These are phyloP conservation scores for Dendrobium chrysotoxum DNA, from an alignment of 106 monocot species.

Conservation along the genomic window DNA sequence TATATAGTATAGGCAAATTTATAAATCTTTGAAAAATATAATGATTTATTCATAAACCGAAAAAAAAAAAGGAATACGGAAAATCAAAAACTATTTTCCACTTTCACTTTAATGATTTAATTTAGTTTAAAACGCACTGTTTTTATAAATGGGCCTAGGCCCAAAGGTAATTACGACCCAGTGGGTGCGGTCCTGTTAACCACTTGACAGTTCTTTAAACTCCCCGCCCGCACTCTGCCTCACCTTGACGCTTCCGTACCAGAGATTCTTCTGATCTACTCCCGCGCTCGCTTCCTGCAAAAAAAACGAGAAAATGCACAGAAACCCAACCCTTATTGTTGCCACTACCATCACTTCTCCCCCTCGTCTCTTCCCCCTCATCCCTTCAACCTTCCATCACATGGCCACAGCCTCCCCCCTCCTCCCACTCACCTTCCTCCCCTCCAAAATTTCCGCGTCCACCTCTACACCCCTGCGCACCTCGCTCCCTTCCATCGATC, in stretches of 20 bases:
- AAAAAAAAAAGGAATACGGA: too few species aligned
- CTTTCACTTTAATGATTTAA: too few species aligned
- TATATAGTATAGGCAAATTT: too few species aligned
- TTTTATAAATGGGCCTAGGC: too few species aligned
- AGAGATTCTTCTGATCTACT: background rate
- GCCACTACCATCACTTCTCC: background rate
- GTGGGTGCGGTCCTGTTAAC: too few species aligned
- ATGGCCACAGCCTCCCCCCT: constrained; percentile 1
- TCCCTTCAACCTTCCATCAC: background rate
- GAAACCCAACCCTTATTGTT: background rate
- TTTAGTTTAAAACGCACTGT: too few species aligned
- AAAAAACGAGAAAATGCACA: constrained; percentile 8
- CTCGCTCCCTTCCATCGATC: background rate
- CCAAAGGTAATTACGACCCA: too few species aligned
- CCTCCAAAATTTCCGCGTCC: background rate
- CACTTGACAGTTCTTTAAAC: background rate
- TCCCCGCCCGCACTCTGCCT: background rate
- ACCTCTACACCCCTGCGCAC: background rate
- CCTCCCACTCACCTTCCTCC: background rate
- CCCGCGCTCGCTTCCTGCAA: background rate
- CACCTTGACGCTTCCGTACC: background rate
- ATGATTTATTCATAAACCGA: too few species aligned
- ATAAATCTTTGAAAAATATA: too few species aligned
- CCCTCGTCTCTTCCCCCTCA: background rate
- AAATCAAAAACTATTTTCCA: too few species aligned